Evolutionary conservation across 306 rosid genomes (phyloP).

Genomic region (Biancaea sappan): DNA sequence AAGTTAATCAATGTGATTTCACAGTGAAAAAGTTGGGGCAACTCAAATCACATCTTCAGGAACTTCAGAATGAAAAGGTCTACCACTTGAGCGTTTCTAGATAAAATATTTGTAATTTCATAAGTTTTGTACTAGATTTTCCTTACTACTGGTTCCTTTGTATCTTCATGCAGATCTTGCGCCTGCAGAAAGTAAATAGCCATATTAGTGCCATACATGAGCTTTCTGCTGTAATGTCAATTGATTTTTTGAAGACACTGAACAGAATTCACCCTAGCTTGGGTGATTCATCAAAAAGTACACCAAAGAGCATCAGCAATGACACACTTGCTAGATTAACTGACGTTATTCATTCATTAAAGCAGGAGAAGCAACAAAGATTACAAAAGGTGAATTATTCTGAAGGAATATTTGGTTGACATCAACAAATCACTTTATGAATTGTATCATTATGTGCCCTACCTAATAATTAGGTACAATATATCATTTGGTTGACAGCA

Average conservation of each 20-base stretch:
- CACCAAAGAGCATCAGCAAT: slow-evolving; percentile 70
- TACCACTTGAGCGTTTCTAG: background rate
- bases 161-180: slow-evolving; percentile 57
- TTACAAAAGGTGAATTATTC: slow-evolving; percentile 66
- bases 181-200: slow-evolving; percentile 66
- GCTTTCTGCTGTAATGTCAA: slow-evolving; percentile 71
- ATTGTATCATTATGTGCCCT: background rate
- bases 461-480: background rate
- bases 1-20: slow-evolving; percentile 51
- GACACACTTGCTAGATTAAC: slow-evolving; percentile 83
- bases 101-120: slow-evolving; percentile 6
- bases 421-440: too few relatives aligned
- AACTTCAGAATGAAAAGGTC: slow-evolving; percentile 87
- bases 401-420: too few relatives aligned
- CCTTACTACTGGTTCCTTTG: slow-evolving; percentile 20
- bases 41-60: slow-evolving; percentile 73
- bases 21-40: slow-evolving; percentile 68
- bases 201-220: slow-evolving; percentile 55
- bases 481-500: slow-evolving; percentile 11
- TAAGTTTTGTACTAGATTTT: background rate
- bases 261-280: slow-evolving; percentile 79
- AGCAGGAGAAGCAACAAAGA: slow-evolving; percentile 71
- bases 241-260: slow-evolving; percentile 61
- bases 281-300: slow-evolving; percentile 48
- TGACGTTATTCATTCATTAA: slow-evolving; percentile 61